These are phyloP conservation scores for Cryptosporidium parvum DNA, from an alignment of 169 alveolate genomes.

Conservation along the genomic window DNA sequence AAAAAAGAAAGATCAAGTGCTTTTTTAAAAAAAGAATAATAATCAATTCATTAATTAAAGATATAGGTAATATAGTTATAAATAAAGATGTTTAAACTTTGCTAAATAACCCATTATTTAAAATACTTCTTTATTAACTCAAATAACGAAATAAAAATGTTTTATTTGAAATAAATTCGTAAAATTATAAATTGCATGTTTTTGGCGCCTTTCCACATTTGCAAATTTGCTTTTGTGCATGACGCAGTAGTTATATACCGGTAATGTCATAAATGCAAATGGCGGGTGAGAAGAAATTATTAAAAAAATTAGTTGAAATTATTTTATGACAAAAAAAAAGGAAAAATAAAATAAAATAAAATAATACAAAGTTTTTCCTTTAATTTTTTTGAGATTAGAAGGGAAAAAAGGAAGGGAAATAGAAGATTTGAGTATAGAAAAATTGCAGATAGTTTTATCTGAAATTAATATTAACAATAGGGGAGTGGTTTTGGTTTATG, in stretches of 20 bases:
- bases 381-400: neutral
- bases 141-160: too few relatives aligned
- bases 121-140: neutral
- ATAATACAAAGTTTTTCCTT: neutral
- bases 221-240: constrained; percentile 12
- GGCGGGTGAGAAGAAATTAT: neutral
- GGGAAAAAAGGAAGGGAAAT: neutral
- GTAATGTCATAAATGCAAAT: constrained; percentile 17
- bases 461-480: too few relatives aligned
- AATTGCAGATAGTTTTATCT: too few relatives aligned
- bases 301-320: neutral
- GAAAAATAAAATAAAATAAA: neutral
- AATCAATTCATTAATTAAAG: neutral
- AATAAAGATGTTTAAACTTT: too few relatives aligned
- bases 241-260: constrained; percentile 25
- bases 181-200: neutral
- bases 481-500: neutral
- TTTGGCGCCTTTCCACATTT: neutral
- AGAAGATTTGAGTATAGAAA: neutral
- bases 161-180: too few relatives aligned
- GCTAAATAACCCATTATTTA: too few relatives aligned
- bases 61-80: neutral
- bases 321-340: neutral
- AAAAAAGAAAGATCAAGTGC: too few relatives aligned
- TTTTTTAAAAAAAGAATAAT: too few relatives aligned